Conservation (phyloP, 2,329 filamentous ascomycete species). For the Botrytis medusae region DNA sequence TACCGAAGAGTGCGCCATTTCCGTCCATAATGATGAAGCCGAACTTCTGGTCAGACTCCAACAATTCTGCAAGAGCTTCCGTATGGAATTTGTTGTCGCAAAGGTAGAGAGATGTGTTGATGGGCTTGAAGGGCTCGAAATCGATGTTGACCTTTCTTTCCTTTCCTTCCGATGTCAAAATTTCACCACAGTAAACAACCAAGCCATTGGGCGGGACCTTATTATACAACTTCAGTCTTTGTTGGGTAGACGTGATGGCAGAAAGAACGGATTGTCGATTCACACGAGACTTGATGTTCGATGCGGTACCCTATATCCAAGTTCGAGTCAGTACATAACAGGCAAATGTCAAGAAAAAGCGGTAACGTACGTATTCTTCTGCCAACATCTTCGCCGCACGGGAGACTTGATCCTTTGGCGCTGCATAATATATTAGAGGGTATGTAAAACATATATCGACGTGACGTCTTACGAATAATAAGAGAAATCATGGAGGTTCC, state of each 20-base stretch:
- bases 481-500: constrained; percentile 99
- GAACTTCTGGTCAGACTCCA: constrained; percentile 98
- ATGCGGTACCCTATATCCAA: constrained; percentile 80
- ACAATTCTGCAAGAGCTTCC: constrained; percentile 91
- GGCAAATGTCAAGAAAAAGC: constrained; percentile 21
- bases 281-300: constrained; percentile 99
- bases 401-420: constrained; percentile 97
- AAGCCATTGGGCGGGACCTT: constrained; percentile 97
- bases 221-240: constrained; percentile 98
- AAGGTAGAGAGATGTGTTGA: constrained; percentile 98
- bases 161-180: constrained; percentile 96
- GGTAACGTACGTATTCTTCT: constrained; percentile 87
- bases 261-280: constrained; percentile 97
- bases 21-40: constrained; percentile 99
- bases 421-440: constrained; percentile 46
- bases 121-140: constrained; percentile 99
- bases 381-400: constrained; percentile 99
- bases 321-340: constrained; percentile 11
- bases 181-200: constrained; percentile 99
- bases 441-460: constrained; percentile 28
- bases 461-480: constrained; percentile 76
- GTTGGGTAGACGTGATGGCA: constrained; percentile 97
- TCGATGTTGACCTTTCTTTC: constrained; percentile 99
- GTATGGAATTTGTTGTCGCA: constrained; percentile 99
- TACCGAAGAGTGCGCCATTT: constrained; percentile 96